phyloP scores from a whole-genome alignment of 2,329 filamentous ascomycete species.

The Fusarium buharicum region DNA sequence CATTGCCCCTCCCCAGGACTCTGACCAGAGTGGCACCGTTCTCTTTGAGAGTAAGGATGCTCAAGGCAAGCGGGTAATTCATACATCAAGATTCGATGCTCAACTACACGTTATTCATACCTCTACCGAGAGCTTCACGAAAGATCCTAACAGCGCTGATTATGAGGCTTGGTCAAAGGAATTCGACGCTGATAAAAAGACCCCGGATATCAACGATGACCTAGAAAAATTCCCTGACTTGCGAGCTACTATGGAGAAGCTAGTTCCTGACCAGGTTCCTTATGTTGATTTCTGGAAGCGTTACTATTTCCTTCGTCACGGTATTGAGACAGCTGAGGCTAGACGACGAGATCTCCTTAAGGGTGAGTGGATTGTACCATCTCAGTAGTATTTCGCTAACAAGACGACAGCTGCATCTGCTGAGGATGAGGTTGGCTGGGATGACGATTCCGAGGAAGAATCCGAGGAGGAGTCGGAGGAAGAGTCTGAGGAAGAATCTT shows the following conservation, averaged over 20 bases:
- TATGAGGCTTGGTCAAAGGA: conserved; percentile 77
- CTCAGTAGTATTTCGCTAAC: conserved; percentile 20
- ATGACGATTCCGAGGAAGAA: conserved; percentile 69
- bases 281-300: conserved; percentile 92
- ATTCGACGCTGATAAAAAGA: conserved; percentile 87
- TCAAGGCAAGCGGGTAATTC: conserved; percentile 90
- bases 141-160: conserved; percentile 80
- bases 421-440: conserved; percentile 77
- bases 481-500: conserved; percentile 28
- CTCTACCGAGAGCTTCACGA: conserved; percentile 80
- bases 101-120: conserved; percentile 97
- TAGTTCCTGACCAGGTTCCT: conserved; percentile 92
- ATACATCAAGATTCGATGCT: conserved; percentile 92
- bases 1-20: conserved; percentile 77
- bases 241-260: conserved; percentile 88
- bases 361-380: conserved; percentile 65
- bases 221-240: conserved; percentile 88
- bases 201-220: conserved; percentile 82
- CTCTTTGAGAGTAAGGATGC: conserved; percentile 95
- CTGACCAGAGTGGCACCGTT: conserved; percentile 68
- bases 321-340: conserved; percentile 92
- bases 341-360: conserved; percentile 89
- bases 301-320: conserved; percentile 94
- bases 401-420: conserved; percentile 67
- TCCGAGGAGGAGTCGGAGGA: conserved; percentile 26